Conservation (phyloP, 768 basidiomycete species). For the Hygrocybe punicea region DNA sequence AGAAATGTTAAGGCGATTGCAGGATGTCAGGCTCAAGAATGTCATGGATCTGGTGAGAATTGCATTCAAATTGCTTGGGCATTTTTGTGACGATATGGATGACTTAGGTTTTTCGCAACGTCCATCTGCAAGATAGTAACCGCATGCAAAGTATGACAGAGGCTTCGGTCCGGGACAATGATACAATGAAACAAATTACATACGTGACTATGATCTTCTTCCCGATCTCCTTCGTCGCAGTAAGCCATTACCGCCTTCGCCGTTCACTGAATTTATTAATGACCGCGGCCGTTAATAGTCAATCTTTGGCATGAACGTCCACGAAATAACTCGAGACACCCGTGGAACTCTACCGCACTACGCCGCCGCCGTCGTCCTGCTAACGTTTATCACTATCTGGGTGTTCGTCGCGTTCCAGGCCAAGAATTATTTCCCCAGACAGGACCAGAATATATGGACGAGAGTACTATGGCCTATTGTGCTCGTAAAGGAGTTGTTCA, state of each 20-base stretch:
- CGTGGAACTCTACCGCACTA: not conserved
- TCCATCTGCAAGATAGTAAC: slow-evolving; percentile 55
- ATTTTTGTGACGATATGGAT: not conserved
- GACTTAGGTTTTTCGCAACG: slow-evolving; percentile 53
- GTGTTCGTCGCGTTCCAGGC: too few species aligned
- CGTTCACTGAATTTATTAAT: not conserved
- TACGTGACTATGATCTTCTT: slow-evolving; percentile 63
- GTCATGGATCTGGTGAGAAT: slow-evolving; percentile 48
- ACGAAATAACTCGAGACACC: slow-evolving; percentile 36
- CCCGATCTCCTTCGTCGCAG: slow-evolving; percentile 53
- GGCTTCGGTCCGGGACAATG: slow-evolving; percentile 48
- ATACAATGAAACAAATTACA: slow-evolving; percentile 57
- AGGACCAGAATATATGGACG: too few species aligned
- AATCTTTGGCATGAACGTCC: slow-evolving; percentile 57
- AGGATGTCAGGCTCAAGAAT: slow-evolving; percentile 49
- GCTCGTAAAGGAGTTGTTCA: too few species aligned
- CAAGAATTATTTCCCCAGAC: too few species aligned
- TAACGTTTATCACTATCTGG: too few species aligned
- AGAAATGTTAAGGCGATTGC: slow-evolving; percentile 39
- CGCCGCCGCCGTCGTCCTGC: too few species aligned
- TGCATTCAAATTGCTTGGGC: not conserved
- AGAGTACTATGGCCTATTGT: too few species aligned
- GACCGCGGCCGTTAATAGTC: slow-evolving; percentile 33
- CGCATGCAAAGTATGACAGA: slow-evolving; percentile 53
- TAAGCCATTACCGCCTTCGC: slow-evolving; percentile 19